phyloP scores from a whole-genome alignment of 208 protist genomes.

The Leishmania braziliensis region DNA sequence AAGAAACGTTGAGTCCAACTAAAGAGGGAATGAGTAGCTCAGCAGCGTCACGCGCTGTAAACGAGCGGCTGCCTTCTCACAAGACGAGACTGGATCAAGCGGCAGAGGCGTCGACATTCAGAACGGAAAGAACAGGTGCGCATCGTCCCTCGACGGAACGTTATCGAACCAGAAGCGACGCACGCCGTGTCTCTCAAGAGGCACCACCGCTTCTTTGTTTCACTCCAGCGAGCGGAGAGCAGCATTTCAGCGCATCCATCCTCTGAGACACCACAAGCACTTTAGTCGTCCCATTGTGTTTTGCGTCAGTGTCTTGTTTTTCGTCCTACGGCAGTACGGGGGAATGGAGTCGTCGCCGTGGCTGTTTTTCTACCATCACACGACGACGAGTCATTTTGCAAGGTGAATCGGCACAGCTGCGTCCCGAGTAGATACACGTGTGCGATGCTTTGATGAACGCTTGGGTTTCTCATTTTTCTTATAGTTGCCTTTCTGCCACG shows the following conservation, averaged over 20 bases:
- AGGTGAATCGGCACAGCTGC: background rate
- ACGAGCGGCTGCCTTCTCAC: background rate
- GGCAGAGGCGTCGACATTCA: background rate
- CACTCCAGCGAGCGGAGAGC: background rate
- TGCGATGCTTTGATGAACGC: background rate
- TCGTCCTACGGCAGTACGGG: background rate
- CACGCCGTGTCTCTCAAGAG: background rate
- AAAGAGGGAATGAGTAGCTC: background rate
- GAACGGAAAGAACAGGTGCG: background rate
- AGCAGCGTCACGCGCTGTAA: background rate
- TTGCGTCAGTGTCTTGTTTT: background rate
- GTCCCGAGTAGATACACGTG: background rate
- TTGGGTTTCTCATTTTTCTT: background rate
- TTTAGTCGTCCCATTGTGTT: background rate
- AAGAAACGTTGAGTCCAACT: background rate
- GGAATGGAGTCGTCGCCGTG: background rate
- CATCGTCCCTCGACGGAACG: background rate
- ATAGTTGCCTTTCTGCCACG: background rate
- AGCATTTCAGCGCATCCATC: background rate
- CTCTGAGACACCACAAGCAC: background rate
- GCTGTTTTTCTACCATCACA: background rate
- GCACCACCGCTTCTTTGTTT: background rate
- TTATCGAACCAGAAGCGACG: background rate
- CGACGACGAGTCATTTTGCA: background rate
- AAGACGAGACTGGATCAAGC: background rate